Base-by-base conservation (phyloP, 2,329 filamentous ascomycete genomes). In the Aspergillus flavus region DNA sequence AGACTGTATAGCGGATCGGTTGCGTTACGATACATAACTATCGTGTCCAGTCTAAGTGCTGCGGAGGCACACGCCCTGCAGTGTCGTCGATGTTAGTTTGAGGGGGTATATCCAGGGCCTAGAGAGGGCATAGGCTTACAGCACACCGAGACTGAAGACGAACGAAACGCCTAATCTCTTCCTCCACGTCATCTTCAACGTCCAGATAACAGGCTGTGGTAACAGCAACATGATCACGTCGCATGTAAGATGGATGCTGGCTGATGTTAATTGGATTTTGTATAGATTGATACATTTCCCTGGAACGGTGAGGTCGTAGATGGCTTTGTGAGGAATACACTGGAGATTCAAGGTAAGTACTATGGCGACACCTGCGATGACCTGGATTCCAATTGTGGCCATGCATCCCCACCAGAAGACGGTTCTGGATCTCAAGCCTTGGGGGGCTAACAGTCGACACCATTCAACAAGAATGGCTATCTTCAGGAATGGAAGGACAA, bases 391-490 rank as follows among this genome's bases (percentile, higher is more conserved):
- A 19, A 72, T 72, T 30, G 78, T 61, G 14, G 59, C 16, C 39
- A 73, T 60, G 62, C 71, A 77, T 3, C 68, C 72, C 76, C 74
- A 79, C 71, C 74, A 80, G 59, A 80, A 78, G 3, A 61, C 23
- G 43, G 63, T 73, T 19, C 68, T 66, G 12, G 67, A 70, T n/a
- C 67, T 55, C 21, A 68, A 69, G 48, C 34, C 58, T 11, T 59
- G 48, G 1, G 73, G 69, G 6, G 76, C 74, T 43, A 81, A 77
- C 16, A 80, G 63, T 12, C 74, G 71, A 23, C 68, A 70, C 80
- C 81, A 83, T 59, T 82, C 79, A 9, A 79, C 55, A 11, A 83
- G 70, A 46, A 83, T 81, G 14, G 78, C 75, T 11, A 71, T 71
- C 61, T 82, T 82, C 54, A 81, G 61, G 9, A 79, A 69, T 1